These are phyloP conservation scores for Aaosphaeria arxii DNA, from an alignment of 2,329 filamentous ascomycete genomes.

Conservation along the genomic window DNA sequence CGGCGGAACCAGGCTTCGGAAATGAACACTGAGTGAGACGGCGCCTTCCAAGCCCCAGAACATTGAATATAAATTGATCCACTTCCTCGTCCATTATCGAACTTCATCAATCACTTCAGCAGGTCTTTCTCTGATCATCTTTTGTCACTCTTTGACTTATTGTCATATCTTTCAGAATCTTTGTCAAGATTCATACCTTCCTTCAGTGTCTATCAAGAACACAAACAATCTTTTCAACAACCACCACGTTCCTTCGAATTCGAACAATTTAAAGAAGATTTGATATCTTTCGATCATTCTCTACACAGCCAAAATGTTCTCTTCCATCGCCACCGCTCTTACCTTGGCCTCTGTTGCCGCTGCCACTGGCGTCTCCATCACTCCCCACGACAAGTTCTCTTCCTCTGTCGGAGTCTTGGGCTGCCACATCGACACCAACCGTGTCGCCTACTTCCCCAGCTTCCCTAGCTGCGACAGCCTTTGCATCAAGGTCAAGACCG, in stretches of 20 bases:
- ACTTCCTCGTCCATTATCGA: no score
- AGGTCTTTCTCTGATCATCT: background rate
- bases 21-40: no score
- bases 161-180: conserved; percentile 1
- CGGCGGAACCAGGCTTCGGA: no score
- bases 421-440: conserved; percentile 60
- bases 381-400: conserved; percentile 57
- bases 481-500: conserved; percentile 54
- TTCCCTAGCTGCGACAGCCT: conserved; percentile 55
- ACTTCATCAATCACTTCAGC: background rate
- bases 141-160: background rate
- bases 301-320: conserved; percentile 8
- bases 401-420: conserved; percentile 58
- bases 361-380: conserved; percentile 29
- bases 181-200: background rate
- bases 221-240: conserved; percentile 1
- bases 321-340: conserved; percentile 10
- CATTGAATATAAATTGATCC: no score
- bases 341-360: conserved; percentile 6
- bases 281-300: background rate
- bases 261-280: background rate
- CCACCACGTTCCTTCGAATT: background rate
- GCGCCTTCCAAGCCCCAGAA: no score
- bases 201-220: conserved; percentile 1
- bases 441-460: conserved; percentile 60